Percentiles rank a stretch among this genome's conserved stretches.
Conservation (phyloP, 192 early-diverging fungal genomes). For the Gigaspora rosea region DNA sequence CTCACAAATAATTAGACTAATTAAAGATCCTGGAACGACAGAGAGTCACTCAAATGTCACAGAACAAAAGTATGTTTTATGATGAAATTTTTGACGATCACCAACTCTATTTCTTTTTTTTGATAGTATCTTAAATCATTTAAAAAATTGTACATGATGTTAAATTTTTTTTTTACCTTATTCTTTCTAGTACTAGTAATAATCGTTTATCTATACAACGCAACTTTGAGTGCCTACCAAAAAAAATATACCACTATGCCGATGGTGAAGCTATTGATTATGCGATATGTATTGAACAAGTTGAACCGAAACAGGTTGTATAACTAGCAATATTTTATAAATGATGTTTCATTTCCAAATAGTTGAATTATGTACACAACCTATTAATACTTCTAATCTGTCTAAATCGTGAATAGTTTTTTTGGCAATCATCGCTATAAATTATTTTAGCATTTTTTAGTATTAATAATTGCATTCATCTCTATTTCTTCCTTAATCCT, state of each 20-base stretch:
- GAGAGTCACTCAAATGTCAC: not conserved
- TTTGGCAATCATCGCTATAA: no score
- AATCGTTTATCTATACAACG: not conserved
- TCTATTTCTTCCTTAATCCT: no score
- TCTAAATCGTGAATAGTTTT: no score
- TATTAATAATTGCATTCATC: no score
- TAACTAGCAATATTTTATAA: no score
- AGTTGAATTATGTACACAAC: no score
- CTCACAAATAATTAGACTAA: not conserved
- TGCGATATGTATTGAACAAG: constrained; percentile 18
- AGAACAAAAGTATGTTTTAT: not conserved
- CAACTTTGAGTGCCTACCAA: not conserved
- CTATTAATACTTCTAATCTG: no score
- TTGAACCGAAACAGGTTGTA: constrained; percentile 8
- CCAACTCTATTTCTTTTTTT: not conserved
- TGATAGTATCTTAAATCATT: not conserved
- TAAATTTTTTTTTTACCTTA: not conserved
- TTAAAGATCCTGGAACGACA: not conserved
- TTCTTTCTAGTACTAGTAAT: not conserved
- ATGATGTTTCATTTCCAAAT: no score
- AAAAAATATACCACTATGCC: constrained; percentile 22
- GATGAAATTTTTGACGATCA: not conserved
- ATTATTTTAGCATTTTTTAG: no score
- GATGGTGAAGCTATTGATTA: constrained; percentile 19
- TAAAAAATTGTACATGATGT: not conserved